Conservation (phyloP, 2,329 filamentous ascomycete genomes). For the Grosmannia penicillata region DNA sequence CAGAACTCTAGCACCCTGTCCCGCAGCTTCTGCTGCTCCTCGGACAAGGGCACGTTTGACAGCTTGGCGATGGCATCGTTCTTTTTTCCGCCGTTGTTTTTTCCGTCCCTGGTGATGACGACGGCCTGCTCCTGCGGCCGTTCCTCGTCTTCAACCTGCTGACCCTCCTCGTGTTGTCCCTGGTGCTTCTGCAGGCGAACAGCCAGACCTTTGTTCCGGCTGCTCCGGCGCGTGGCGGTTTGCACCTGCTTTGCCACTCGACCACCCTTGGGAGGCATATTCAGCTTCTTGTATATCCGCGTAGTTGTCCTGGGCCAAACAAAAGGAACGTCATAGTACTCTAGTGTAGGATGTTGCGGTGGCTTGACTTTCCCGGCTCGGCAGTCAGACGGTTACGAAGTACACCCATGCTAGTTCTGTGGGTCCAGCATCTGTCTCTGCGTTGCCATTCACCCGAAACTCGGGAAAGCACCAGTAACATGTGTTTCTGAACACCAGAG, state of each 20-base stretch:
- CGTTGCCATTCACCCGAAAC: no score
- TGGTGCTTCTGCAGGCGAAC: not conserved
- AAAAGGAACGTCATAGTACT: no score
- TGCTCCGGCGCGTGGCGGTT: conserved; percentile 2
- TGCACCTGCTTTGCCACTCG: conserved; percentile 3
- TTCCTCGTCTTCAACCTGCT: not conserved
- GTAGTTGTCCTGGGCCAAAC: no score
- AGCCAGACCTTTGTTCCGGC: not conserved
- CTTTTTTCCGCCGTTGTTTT: not conserved
- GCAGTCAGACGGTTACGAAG: no score
- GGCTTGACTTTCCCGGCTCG: no score
- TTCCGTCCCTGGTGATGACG: no score
- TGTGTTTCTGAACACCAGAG: no score
- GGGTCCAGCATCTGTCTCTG: no score
- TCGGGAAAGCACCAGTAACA: no score
- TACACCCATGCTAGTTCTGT: no score
- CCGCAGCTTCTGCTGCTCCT: conserved; percentile 2
- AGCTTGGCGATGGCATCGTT: conserved; percentile 4
- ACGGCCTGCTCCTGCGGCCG: not conserved
- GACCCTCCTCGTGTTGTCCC: not conserved
- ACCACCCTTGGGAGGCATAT: conserved; percentile 2
- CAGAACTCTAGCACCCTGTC: conserved; percentile 4
- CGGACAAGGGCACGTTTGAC: conserved; percentile 3
- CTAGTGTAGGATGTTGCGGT: no score
- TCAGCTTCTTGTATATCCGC: not conserved